Base-by-base conservation (phyloP, 257 asterid genomes). In the Solanum clarkiae region DNA sequence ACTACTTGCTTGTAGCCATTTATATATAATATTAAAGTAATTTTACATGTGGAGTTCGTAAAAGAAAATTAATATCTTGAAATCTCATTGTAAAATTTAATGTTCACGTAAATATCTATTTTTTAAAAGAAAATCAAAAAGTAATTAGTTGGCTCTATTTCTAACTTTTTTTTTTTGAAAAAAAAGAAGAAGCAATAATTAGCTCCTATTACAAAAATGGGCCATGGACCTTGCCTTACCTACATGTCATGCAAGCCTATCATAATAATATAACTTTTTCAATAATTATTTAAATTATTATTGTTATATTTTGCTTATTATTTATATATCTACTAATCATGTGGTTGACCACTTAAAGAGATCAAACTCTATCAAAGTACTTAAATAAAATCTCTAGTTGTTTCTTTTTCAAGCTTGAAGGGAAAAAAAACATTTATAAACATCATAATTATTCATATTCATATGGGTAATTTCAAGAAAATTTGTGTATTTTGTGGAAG, bases 401-500 rank as follows among this genome's bases (percentile, higher is more conserved):
- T 14, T 74, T 74, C 22, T 22, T 74, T 69, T 36, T 17, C 51
- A 56, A 80, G 47, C 42, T 68, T 47, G 59, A 24, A 66, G 47
- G 63, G 2, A 29, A 29, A 29, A 26, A 29, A 29, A 29, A 2
- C 32, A 29, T 29, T 9, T 0, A 59, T 60, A 68, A 53, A 71
- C 45, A 65, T 6, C 74, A 4, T 13, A 32, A 60, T 57, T 81
- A 16, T 69, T 16, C 44, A 15, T 29, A 66, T 66, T 57, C 22
- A 60, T 82, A 92, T 90, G 93, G 88, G 86, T 8, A 90, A 90
- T n/a, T 92, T 92, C 88, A 90, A 88, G 87, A 93, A 88, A 88
- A 90, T 93, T 80, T 93, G 96, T 84, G 96, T 93, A 32, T 93
- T 90, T 87, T 91, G 94, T 85, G 96, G 96, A 40, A 93, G 96